Conservation (phyloP, 345 rosid species). For the Populus tremula region DNA sequence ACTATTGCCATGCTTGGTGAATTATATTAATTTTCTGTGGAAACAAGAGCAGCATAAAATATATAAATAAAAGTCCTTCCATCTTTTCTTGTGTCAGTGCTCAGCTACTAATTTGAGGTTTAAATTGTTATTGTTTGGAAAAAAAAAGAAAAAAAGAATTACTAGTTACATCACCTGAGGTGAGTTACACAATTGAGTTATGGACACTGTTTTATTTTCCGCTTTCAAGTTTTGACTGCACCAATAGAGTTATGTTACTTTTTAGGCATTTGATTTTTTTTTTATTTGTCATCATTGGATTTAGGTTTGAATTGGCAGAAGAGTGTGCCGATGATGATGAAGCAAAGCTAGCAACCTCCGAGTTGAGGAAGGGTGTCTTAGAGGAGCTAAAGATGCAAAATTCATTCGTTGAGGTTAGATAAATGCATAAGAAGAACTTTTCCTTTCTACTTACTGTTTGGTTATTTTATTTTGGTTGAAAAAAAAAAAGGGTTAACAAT, state of each 20-base stretch:
- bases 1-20: not conserved
- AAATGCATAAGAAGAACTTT: not conserved
- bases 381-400: slow-evolving; percentile 77
- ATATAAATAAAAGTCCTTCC: not conserved
- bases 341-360: slow-evolving; percentile 60
- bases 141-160: not conserved
- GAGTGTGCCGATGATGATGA: slow-evolving; percentile 98
- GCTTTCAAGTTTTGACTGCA: not conserved
- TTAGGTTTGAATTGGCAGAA: slow-evolving; percentile 81
- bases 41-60: not conserved
- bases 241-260: slow-evolving; percentile 7
- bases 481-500: not conserved
- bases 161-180: slow-evolving; percentile 3
- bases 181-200: not conserved
- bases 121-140: slow-evolving; percentile 21
- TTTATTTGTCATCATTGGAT: not conserved
- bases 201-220: not conserved
- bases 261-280: slow-evolving; percentile 1
- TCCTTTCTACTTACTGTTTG: not conserved
- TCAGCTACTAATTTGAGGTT: slow-evolving; percentile 18
- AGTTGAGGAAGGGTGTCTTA: slow-evolving; percentile 65
- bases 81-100: slow-evolving; percentile 19
- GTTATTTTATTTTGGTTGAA: not conserved
- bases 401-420: slow-evolving; percentile 64
- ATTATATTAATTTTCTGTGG: not conserved